These are phyloP conservation scores for Taphrina flavorubra DNA, from an alignment of 1,139 yeast species.

Conservation along the genomic window DNA sequence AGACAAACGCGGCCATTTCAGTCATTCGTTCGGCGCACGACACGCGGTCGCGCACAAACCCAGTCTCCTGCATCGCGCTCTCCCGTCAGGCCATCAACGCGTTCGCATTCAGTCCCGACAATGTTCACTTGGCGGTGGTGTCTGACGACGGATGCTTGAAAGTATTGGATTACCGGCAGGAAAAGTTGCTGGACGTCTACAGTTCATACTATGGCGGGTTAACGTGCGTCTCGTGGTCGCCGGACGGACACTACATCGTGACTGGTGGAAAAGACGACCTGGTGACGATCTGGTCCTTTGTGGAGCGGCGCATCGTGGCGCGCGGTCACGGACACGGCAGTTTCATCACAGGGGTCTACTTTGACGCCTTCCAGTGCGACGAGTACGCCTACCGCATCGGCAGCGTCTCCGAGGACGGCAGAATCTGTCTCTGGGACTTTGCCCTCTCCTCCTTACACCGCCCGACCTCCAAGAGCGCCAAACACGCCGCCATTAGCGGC, in stretches of 20 bases:
- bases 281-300: conserved; percentile 52
- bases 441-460: conserved; percentile 62
- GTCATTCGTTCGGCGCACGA: conserved; percentile 44
- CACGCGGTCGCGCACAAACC: conserved; percentile 51
- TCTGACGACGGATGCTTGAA: conserved; percentile 72
- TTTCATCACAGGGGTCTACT: conserved; percentile 61
- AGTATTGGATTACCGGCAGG: conserved; percentile 61
- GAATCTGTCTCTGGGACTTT: conserved; percentile 73
- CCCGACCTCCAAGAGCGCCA: conserved; percentile 46
- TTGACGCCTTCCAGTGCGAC: conserved; percentile 55
- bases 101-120: conserved; percentile 59
- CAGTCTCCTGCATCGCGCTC: conserved; percentile 67
- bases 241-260: conserved; percentile 67
- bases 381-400: conserved; percentile 61
- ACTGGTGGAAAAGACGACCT: conserved; percentile 60
- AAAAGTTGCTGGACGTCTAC: conserved; percentile 62
- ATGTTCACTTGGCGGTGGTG: conserved; percentile 58
- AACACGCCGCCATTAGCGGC: conserved; percentile 18
- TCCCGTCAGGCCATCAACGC: conserved; percentile 65
- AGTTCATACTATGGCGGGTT: conserved; percentile 76
- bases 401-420: conserved; percentile 75
- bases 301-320: conserved; percentile 51
- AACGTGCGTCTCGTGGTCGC: conserved; percentile 63
- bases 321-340: conserved; percentile 70
- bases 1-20: conserved; percentile 43